Evolutionary conservation across 2,329 filamentous ascomycete species (phyloP).

Genomic region (Fusarium illudens): DNA sequence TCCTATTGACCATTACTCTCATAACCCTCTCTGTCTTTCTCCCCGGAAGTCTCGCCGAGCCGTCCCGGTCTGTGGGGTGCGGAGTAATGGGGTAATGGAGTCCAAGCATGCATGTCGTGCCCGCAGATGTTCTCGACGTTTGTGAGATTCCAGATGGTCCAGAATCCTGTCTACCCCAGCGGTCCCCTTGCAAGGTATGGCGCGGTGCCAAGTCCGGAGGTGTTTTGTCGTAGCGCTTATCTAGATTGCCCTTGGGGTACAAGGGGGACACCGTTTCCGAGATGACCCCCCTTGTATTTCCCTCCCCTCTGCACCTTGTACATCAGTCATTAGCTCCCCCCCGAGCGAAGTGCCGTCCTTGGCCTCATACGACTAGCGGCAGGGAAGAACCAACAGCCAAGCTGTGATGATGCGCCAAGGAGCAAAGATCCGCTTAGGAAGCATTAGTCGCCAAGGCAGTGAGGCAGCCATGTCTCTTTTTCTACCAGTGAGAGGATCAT

Average conservation of each 20-base stretch:
- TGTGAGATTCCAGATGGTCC: conserved; percentile 29
- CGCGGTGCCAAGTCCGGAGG: neutral
- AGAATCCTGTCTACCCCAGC: conserved; percentile 1
- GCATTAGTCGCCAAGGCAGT: neutral
- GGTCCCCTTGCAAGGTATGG: neutral
- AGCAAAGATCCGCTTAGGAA: neutral
- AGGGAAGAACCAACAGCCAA: neutral
- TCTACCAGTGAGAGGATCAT: neutral
- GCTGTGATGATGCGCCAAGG: neutral
- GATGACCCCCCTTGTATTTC: neutral
- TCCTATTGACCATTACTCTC: neutral
- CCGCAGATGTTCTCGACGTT: conserved; percentile 5
- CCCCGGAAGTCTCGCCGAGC: neutral
- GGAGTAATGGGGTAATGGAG: conserved; percentile 9
- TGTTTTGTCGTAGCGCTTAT: conserved; percentile 2
- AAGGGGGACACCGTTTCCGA: neutral
- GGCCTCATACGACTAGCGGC: neutral
- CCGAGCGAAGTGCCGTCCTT: neutral
- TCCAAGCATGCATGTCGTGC: neutral
- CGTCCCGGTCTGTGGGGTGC: conserved; percentile 30
- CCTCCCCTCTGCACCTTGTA: neutral
- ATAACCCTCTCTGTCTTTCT: neutral
- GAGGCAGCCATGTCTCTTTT: neutral
- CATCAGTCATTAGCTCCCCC: conserved; percentile 1
- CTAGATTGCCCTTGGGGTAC: neutral